A percentile compares a stretch with the other conserved stretches of the same genome.
Conservation (phyloP, 768 basidiomycete species). For the Tulasnella sp. region DNA sequence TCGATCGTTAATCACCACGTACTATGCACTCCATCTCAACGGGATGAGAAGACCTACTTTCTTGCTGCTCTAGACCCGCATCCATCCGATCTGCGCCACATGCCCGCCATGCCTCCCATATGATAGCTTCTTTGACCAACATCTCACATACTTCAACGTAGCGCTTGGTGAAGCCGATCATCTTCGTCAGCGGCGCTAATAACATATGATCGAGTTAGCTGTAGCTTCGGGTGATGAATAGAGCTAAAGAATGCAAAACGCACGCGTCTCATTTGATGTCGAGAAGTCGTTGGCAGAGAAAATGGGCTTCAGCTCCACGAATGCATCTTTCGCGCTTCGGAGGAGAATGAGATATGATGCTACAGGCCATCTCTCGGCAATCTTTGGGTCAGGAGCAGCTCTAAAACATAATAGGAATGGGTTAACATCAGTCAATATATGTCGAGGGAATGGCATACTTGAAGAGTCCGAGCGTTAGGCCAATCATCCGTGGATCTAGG, state of each 20-base stretch:
- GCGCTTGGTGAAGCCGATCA: slow-evolving; percentile 2
- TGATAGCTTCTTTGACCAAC: slow-evolving; percentile 3
- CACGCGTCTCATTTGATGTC: neutral
- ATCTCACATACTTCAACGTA: slow-evolving; percentile 2
- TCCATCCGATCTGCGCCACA: neutral
- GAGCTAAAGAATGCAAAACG: no score
- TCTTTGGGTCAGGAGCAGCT: neutral
- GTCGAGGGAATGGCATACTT: neutral
- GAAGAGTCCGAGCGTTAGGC: slow-evolving; percentile 4
- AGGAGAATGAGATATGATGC: neutral
- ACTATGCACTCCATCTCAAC: no score
- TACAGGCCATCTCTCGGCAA: slow-evolving; percentile 6
- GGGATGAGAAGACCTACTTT: no score
- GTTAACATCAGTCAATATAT: neutral
- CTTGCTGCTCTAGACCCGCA: no score
- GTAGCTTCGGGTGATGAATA: no score
- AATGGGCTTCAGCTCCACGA: neutral
- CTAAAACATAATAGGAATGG: neutral
- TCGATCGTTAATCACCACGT: no score
- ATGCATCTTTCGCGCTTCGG: neutral
- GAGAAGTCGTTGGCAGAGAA: neutral
- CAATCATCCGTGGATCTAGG: neutral
- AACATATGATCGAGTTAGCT: neutral
- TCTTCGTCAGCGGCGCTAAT: neutral
- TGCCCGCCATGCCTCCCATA: slow-evolving; percentile 11